Evolutionary conservation across 1,139 yeast species (phyloP), one percentile per base, ranked within the genome.

Genomic region (Suhomyces bolitotheri): DNA sequence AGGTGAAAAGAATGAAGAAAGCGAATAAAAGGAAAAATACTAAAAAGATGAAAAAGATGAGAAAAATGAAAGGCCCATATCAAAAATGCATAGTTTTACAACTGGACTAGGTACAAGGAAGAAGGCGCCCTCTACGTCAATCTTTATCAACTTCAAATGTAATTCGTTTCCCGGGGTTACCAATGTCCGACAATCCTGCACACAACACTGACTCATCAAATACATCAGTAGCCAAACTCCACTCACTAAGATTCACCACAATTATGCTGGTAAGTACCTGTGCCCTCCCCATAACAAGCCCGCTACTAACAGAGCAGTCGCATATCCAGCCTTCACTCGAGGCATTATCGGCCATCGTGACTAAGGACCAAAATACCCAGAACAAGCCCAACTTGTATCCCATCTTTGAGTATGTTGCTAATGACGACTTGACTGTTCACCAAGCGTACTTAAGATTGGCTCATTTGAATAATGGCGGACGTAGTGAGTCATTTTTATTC

Each of bases 371-470:
- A 38, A 45, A 56, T 12, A 46, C 53, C 20, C 30, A 47, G 7
- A 41, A 54, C 7, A 45, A 40, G 17, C 76, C 80, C 29, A 84
- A 86, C 55, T 64, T 88, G 51, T 86, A 82, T 53, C 97, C 97
- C 2, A 79, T 92, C 19, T 88, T 76, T 63, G 76, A 86, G 24
- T 81, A 78, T 44, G 77, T 87, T 42, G 74, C 84, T 8, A 81
- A 88, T 12, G 88, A 84, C 41, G 84, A 84, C 43, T 64, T 89
- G 51, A 87, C 95, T 2, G 95, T 96, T 2, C 95, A 90, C 54
- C 78, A 78, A 43, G 97, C 97, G 0, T 92, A 90, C 57, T 68
- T 94, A 55, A 86, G 84, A 59, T 71, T 92, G 38, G 83, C 95
- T 5, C 71, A 78, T 34, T 77, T 90, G 35, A 88, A 88, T 41